Evolutionary conservation across 345 rosid species (phyloP).

Genomic region (Leavenworthia alabamica): DNA sequence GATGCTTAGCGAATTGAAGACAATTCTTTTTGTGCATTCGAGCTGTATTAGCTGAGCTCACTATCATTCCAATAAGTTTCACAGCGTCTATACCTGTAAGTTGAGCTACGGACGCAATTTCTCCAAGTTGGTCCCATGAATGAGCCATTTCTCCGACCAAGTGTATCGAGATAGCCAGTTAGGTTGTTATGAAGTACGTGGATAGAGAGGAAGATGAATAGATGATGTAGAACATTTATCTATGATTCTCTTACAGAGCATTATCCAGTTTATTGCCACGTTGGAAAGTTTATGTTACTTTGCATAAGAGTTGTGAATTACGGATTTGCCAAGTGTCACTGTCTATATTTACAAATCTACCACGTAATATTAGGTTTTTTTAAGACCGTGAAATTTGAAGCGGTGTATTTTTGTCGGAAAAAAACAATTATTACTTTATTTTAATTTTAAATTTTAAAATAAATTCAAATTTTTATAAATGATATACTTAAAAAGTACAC

Average conservation of each 20-base stretch:
- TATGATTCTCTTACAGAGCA: not conserved
- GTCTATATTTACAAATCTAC: constrained; percentile 14
- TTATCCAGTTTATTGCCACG: constrained; percentile 1
- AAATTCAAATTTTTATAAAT: too few relatives aligned
- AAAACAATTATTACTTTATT: too few relatives aligned
- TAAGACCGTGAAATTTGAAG: too few relatives aligned
- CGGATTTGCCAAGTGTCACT: constrained; percentile 15
- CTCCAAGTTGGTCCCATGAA: constrained; percentile 74
- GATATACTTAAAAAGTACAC: too few relatives aligned
- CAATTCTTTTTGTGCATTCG: constrained; percentile 94
- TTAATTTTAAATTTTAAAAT: too few relatives aligned
- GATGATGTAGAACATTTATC: too few relatives aligned
- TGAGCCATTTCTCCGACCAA: too few relatives aligned
- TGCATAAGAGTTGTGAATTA: not conserved
- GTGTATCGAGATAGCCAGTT: too few relatives aligned
- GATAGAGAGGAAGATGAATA: too few relatives aligned
- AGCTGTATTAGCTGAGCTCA: constrained; percentile 68
- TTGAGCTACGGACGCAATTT: constrained; percentile 67
- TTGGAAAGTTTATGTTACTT: too few relatives aligned
- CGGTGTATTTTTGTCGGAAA: not conserved
- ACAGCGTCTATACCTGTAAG: constrained; percentile 80
- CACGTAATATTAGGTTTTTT: constrained; percentile 1
- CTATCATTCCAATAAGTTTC: constrained; percentile 77
- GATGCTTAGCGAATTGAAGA: constrained; percentile 81
- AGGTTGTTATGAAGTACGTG: too few relatives aligned